Evolutionary conservation across 2,329 filamentous ascomycete species (phyloP), one percentile per base, ranked within the genome.

Genomic region (Thielaviopsis euricoi): DNA sequence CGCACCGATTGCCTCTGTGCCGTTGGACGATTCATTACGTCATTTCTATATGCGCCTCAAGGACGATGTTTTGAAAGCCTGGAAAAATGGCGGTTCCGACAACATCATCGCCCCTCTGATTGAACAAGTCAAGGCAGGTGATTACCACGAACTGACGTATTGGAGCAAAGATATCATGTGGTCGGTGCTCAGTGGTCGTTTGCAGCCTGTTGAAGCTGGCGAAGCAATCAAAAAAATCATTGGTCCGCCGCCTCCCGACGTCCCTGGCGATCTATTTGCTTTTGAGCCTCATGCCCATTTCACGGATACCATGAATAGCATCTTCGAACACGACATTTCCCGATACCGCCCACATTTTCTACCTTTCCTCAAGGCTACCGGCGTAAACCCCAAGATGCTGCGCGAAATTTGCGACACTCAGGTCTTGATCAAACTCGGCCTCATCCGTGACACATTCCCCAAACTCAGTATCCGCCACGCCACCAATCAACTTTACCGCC

Each of bases 401-500:
- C 87, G 91, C 58, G 79, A 86, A 61, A 81, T 89, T 62, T 78
- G 98, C n/a, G 93, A 98, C 63, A 81, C 82, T 6, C 76, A 82
- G 19, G 72, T 94, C 9, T 74, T 97, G 12, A 81, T 86, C 65
- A 78, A 85, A 26, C 73, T 96, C 15, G 86, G 86, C 10, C 75
- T 98, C 50, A 87, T 95, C 53, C 81, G 89, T 54, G 82, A 85
- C n/a, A 91, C 85, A 6, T 98, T 97, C 68, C 76, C 80, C 59
- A 85, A 85, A 63, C 82, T 93, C 67, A 85, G 86, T 17, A 89
- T 95, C 63, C 84, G 91, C 58, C 89, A 94, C 66, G 87, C 90
- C 53, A 98, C 93, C 7, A 95, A 96, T 65, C 76, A 93, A 4
- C 78, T 98, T 0, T 98, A 98, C 69, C 85, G 90, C 61, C 93